Conservation (phyloP, 2,329 filamentous ascomycete species). For the Aspergillus sp. region DNA sequence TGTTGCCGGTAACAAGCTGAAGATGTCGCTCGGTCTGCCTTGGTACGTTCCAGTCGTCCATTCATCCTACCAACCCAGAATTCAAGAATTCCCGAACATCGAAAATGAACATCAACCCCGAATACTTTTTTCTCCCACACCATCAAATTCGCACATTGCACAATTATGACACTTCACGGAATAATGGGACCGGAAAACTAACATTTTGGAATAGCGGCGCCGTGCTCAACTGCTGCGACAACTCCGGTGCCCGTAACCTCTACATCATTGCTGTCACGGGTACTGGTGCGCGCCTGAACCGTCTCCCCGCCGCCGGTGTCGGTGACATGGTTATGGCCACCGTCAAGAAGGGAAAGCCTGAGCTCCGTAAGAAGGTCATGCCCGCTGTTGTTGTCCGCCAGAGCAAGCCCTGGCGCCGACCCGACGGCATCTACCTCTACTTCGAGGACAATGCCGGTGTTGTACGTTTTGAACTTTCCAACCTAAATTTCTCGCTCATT, state of each 20-base stretch:
- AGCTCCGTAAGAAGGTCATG: constrained; percentile 99
- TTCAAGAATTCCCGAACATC: constrained; percentile 8
- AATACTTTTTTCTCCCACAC: not conserved
- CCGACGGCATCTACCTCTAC: constrained; percentile 98
- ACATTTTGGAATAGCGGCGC: constrained; percentile 67
- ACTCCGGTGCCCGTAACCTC: constrained; percentile 96
- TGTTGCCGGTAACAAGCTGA: constrained; percentile 99
- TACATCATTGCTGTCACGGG: constrained; percentile 99
- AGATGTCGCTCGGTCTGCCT: constrained; percentile 99
- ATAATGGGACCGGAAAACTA: constrained; percentile 12
- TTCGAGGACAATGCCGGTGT: constrained; percentile 99
- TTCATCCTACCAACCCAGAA: constrained; percentile 2
- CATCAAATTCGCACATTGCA: not conserved
- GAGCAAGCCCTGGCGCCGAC: constrained; percentile 98
- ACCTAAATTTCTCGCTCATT: not conserved
- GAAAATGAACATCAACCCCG: constrained; percentile 17
- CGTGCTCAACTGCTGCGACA: constrained; percentile 99
- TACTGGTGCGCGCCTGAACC: constrained; percentile 95
- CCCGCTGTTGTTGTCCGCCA: constrained; percentile 98
- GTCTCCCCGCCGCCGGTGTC: constrained; percentile 94
- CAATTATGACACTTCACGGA: not conserved
- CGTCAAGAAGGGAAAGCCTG: constrained; percentile 99
- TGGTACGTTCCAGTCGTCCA: constrained; percentile 69
- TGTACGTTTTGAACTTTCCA: constrained; percentile 58
- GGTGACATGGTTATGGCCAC: constrained; percentile 99